These are phyloP conservation scores for Saraca asoca DNA, from an alignment of 331 rosid genomes.

Conservation along the genomic window DNA sequence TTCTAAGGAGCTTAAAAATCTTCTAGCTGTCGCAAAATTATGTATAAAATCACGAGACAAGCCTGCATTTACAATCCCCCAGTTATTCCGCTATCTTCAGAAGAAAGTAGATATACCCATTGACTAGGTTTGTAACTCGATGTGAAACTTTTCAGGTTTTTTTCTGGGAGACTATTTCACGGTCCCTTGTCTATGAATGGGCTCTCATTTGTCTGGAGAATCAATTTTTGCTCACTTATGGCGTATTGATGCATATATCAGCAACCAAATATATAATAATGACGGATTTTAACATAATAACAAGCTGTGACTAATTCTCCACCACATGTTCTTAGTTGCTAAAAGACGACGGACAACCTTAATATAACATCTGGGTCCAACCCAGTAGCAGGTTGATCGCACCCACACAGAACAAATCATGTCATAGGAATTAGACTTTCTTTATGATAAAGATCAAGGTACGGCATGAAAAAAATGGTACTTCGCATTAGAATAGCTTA, in stretches of 20 bases:
- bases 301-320: too few relatives aligned
- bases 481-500: too few relatives aligned
- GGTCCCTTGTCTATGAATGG: slow-evolving; percentile 27
- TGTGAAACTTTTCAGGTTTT: slow-evolving; percentile 16
- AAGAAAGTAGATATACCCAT: slow-evolving; percentile 53
- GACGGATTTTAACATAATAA: too few relatives aligned
- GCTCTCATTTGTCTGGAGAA: slow-evolving; percentile 24
- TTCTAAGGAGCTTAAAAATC: slow-evolving; percentile 68
- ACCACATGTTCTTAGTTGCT: too few relatives aligned
- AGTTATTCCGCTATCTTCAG: slow-evolving; percentile 73
- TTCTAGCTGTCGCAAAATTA: slow-evolving; percentile 79
- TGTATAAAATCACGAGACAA: slow-evolving; percentile 71
- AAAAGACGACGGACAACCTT: too few relatives aligned
- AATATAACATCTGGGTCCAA: too few relatives aligned
- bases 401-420: too few relatives aligned
- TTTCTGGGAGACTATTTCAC: slow-evolving; percentile 32
- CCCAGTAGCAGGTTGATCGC: too few relatives aligned
- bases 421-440: too few relatives aligned
- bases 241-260: neutral
- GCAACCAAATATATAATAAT: neutral
- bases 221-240: neutral
- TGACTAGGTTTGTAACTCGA: slow-evolving; percentile 26
- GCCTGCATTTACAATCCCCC: slow-evolving; percentile 67
- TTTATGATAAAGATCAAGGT: too few relatives aligned
- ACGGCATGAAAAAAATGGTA: too few relatives aligned